phyloP scores from a whole-genome alignment of 2,329 filamentous ascomycete genomes.

The Penicillium sp. region DNA sequence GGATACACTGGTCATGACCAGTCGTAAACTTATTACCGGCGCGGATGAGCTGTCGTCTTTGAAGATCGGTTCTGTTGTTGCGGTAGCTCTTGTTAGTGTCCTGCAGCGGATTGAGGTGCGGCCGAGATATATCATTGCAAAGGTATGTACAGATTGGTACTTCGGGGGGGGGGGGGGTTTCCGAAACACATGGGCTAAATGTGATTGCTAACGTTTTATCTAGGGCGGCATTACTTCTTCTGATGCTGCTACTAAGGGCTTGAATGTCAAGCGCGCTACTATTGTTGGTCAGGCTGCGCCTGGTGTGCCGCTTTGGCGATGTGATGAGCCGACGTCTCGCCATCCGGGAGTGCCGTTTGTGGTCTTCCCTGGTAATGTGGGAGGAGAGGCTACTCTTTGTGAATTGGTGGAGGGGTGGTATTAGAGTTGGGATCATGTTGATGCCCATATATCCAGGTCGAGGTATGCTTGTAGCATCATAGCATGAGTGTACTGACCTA shows the following conservation, averaged over 20 bases:
- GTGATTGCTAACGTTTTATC: constrained; percentile 4
- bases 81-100: constrained; percentile 59
- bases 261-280: constrained; percentile 60
- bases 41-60: constrained; percentile 58
- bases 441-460: not conserved
- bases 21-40: constrained; percentile 58
- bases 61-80: constrained; percentile 61
- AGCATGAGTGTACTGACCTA: not conserved
- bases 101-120: constrained; percentile 54
- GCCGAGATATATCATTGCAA: constrained; percentile 64
- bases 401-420: constrained; percentile 54
- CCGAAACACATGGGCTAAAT: not conserved
- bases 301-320: constrained; percentile 65
- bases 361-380: constrained; percentile 66
- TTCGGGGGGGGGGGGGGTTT: no score
- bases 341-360: constrained; percentile 61
- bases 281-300: constrained; percentile 64
- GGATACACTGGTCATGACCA: constrained; percentile 67
- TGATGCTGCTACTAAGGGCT: constrained; percentile 63
- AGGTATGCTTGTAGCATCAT: not conserved
- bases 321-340: constrained; percentile 59
- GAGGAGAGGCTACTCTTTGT: constrained; percentile 54
- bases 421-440: constrained; percentile 12
- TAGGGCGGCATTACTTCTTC: constrained; percentile 65
- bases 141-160: constrained; percentile 36